These are phyloP conservation scores for Crithidia bombi DNA, from an alignment of 208 protist species.

Conservation along the genomic window DNA sequence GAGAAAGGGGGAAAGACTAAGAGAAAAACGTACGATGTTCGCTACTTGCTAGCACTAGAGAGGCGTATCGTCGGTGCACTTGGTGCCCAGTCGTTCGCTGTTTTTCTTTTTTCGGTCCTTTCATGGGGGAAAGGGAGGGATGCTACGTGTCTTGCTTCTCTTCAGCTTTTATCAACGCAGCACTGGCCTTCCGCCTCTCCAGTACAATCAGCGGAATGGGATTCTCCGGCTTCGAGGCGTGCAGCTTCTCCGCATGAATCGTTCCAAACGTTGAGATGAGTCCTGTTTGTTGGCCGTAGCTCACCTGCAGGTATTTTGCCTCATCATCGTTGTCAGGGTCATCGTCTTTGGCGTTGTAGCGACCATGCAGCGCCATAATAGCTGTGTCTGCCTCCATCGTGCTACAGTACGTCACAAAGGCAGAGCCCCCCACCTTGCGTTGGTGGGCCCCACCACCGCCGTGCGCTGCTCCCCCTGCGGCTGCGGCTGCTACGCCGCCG, in stretches of 20 bases:
- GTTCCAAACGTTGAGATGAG: slow-evolving; percentile 59
- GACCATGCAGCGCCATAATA: slow-evolving; percentile 64
- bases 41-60: neutral
- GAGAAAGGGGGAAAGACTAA: neutral
- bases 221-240: slow-evolving; percentile 47
- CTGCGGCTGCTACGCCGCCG: neutral
- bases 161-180: neutral
- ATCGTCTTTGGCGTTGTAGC: slow-evolving; percentile 65
- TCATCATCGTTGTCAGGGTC: slow-evolving; percentile 25
- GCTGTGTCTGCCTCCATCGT: slow-evolving; percentile 74
- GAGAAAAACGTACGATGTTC: neutral
- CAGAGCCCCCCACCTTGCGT: slow-evolving; percentile 50
- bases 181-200: neutral
- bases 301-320: slow-evolving; percentile 62
- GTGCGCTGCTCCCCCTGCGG: neutral
- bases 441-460: slow-evolving; percentile 8
- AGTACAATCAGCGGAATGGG: slow-evolving; percentile 47
- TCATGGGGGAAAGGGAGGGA: too few relatives aligned
- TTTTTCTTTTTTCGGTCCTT: slow-evolving; percentile 5
- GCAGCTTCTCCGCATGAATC: slow-evolving; percentile 44
- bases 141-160: neutral
- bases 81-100: too few relatives aligned
- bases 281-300: slow-evolving; percentile 55
- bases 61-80: too few relatives aligned
- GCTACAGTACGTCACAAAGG: slow-evolving; percentile 75